Base-by-base conservation (phyloP, 805 yeast genomes). In the Wickerhamiella occidentalis region DNA sequence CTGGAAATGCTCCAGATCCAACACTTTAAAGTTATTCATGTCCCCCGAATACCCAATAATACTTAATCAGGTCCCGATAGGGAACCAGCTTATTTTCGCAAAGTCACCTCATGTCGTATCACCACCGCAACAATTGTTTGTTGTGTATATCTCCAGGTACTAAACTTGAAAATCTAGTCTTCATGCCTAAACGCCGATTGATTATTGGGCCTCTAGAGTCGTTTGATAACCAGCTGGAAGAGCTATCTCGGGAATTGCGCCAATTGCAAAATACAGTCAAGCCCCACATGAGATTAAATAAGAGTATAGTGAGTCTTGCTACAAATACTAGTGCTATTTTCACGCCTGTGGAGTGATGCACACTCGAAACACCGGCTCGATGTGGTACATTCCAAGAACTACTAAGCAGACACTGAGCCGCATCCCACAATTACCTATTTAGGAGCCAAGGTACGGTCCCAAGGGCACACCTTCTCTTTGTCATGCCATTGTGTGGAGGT, bases 401-500 rank as follows among this genome's bases (percentile, higher is more conserved):
- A 38, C 42, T 38, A 38, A 38, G 42, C 42, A 38, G 42, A 12
- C 5, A 29, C 26, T 21, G 26, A 19, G 28, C 26, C 26, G 42
- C 42, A 38, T 29, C 42, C 42, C 25, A 19, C 26, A n/a, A 21
- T 21, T 38, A n/a, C 42, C 42, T 38, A 38, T 21, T 21, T 38
- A 38, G 33, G 42, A n/a, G 41, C 41, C 3, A 6, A 19, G 11
- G 26, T 23, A 23, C 26, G 26, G 25, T 37, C 41, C 41, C 41
- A 37, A 17, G 41, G 5, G 23, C 41, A 22, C 41, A 37, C 41
- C 12, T 29, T 23, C 30, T 13, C 40, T 45, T 45, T 45, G 47
- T 33, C 48, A 68, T 68, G 71, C 64, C 67, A 28, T 54, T 67
- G 52, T 67, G 69, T 52, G 70, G 70, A 47, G 60, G 64, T 19